A percentile compares a stretch with the other conserved stretches of the same genome.
These are phyloP conservation scores for Penicillium oxalicum DNA, from an alignment of 2,329 filamentous ascomycete species.

Conservation along the genomic window DNA sequence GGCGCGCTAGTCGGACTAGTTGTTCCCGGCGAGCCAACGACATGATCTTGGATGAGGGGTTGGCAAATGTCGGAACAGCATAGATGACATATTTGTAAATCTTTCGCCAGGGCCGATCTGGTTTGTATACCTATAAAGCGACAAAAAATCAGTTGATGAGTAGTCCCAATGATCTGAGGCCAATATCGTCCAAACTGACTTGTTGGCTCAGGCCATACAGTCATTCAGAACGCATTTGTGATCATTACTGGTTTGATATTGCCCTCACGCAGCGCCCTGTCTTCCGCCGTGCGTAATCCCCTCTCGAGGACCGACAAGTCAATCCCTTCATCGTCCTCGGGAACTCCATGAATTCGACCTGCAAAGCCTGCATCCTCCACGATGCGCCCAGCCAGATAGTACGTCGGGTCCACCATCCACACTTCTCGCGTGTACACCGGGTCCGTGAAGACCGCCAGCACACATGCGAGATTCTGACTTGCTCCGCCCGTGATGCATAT, in stretches of 20 bases:
- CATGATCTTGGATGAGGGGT: constrained; percentile 82
- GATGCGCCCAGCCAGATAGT: constrained; percentile 78
- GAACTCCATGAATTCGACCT: constrained; percentile 60
- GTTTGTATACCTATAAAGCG: constrained; percentile 49
- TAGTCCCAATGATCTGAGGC: too few species aligned
- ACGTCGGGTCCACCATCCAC: constrained; percentile 77
- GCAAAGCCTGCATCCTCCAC: constrained; percentile 75
- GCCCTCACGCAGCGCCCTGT: constrained; percentile 32
- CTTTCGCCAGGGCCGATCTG: constrained; percentile 58
- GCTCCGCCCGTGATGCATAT: constrained; percentile 82
- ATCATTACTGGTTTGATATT: constrained; percentile 41
- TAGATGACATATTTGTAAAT: constrained; percentile 86
- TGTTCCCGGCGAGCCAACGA: constrained; percentile 58
- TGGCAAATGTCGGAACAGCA: constrained; percentile 79
- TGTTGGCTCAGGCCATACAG: too few species aligned
- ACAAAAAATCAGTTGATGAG: neutral
- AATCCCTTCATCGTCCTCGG: constrained; percentile 72
- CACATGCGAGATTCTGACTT: constrained; percentile 70
- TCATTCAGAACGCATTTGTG: neutral
- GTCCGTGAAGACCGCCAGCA: constrained; percentile 76
- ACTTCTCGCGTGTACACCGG: constrained; percentile 66
- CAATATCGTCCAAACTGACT: too few species aligned
- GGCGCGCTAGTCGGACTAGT: constrained; percentile 70
- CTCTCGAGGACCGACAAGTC: constrained; percentile 57
- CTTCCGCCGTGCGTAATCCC: constrained; percentile 48